phyloP scores from a whole-genome alignment of 768 basidiomycete genomes.

The Termitomyces sp. region DNA sequence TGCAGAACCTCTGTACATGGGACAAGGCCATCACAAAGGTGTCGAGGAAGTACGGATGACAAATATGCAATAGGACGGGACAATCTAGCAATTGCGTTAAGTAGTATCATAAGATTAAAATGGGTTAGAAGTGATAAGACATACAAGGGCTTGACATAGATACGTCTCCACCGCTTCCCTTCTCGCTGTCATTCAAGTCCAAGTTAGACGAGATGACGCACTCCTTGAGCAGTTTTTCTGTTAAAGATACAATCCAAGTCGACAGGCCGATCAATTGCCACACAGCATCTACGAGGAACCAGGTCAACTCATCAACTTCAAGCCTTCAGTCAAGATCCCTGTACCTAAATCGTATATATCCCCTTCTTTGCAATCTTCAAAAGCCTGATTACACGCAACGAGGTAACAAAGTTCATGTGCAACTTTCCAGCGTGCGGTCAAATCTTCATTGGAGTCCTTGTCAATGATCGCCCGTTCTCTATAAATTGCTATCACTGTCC shows the following conservation, averaged over 20 bases:
- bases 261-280: constrained; percentile 69
- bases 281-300: constrained; percentile 44
- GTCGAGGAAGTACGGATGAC: constrained; percentile 55
- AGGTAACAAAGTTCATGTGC: constrained; percentile 65
- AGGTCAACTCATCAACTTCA: background rate
- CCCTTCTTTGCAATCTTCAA: constrained; percentile 59
- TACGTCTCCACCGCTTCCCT: background rate
- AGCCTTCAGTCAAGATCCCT: background rate
- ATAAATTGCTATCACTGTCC: constrained; percentile 44
- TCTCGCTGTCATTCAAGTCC: background rate
- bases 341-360: constrained; percentile 61
- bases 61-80: constrained; percentile 50
- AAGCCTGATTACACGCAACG: constrained; percentile 52
- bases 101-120: constrained; percentile 1
- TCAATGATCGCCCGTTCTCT: constrained; percentile 19
- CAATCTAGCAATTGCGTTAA: constrained; percentile 18
- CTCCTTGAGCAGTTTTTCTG: constrained; percentile 56
- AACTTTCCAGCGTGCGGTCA: constrained; percentile 49
- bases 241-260: constrained; percentile 54
- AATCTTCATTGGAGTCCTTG: constrained; percentile 21
- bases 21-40: constrained; percentile 43
- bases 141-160: background rate
- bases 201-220: constrained; percentile 34
- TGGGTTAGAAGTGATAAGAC: background rate
- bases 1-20: constrained; percentile 56